Percentiles rank a stretch among this genome's conserved stretches.
These are phyloP conservation scores for Chaetomium sp. DNA, from an alignment of 2,329 filamentous ascomycete genomes.

Conservation along the genomic window DNA sequence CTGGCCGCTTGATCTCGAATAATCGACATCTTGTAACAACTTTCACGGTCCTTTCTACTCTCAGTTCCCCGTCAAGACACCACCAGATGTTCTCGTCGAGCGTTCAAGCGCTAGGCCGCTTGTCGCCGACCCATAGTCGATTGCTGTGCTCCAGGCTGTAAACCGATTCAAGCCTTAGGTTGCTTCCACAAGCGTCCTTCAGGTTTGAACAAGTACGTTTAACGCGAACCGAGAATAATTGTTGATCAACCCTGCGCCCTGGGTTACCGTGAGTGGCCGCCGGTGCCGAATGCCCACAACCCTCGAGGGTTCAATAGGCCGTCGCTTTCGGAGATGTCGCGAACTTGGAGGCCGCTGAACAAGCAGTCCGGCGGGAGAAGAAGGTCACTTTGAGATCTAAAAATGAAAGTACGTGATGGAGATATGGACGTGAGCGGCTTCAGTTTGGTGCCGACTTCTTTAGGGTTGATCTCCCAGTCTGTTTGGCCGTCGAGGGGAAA, in stretches of 20 bases:
- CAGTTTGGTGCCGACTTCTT: too few species aligned
- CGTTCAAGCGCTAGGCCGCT: slow-evolving; percentile 17
- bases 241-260: neutral
- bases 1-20: slow-evolving; percentile 46
- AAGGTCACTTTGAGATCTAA: too few species aligned
- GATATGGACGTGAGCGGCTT: too few species aligned
- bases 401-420: too few species aligned
- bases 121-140: slow-evolving; percentile 24
- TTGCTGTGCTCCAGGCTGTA: neutral
- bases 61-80: slow-evolving; percentile 1
- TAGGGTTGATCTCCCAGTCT: neutral
- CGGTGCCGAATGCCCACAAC: too few species aligned
- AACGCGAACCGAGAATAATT: neutral
- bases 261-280: too few species aligned
- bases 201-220: neutral
- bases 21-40: slow-evolving; percentile 24
- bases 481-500: neutral
- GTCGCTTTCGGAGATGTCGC: too few species aligned
- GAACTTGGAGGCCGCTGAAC: too few species aligned
- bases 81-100: slow-evolving; percentile 18
- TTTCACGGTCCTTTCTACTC: slow-evolving; percentile 1
- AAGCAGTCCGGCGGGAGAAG: too few species aligned
- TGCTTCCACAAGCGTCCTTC: neutral
- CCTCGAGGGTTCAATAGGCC: too few species aligned
- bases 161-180: neutral